Conservation (phyloP, 140 eudicot genomes). For the Ambrosia hybrid region DNA sequence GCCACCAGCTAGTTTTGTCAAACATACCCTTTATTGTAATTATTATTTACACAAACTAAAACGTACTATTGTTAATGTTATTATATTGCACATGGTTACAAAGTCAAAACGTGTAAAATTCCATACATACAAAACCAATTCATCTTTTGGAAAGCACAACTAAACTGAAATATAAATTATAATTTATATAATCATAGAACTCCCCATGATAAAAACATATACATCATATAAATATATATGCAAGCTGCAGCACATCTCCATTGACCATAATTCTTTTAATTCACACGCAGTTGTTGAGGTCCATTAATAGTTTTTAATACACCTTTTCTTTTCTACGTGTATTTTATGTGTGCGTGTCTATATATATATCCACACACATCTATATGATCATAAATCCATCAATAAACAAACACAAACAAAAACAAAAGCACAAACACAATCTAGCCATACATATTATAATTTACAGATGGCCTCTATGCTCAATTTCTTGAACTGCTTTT, state of each 20-base stretch:
- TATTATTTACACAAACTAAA: too few species aligned
- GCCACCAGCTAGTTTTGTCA: too few species aligned
- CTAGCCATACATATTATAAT: not conserved
- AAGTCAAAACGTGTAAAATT: too few species aligned
- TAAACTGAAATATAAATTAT: not conserved
- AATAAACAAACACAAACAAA: constrained; percentile 2
- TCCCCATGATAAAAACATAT: too few species aligned
- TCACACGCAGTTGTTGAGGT: constrained; percentile 17
- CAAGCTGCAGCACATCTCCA: constrained; percentile 27
- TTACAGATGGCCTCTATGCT: constrained; percentile 33
- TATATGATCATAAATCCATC: constrained; percentile 4
- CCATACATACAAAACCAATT: not conserved
- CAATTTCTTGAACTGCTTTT: constrained; percentile 31
- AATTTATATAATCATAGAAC: too few species aligned
- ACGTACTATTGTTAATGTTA: too few species aligned
- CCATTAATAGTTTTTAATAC: not conserved
- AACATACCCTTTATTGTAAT: not conserved
- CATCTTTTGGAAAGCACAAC: not conserved
- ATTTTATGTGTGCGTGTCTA: not conserved
- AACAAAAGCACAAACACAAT: not conserved
- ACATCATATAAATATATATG: not conserved
- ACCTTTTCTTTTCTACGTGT: not conserved
- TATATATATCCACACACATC: not conserved
- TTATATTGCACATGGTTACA: too few species aligned
- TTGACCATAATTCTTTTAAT: constrained; percentile 31